These are phyloP conservation scores for Laburnicola sp. DNA, from an alignment of 2,329 filamentous ascomycete species.

Conservation along the genomic window DNA sequence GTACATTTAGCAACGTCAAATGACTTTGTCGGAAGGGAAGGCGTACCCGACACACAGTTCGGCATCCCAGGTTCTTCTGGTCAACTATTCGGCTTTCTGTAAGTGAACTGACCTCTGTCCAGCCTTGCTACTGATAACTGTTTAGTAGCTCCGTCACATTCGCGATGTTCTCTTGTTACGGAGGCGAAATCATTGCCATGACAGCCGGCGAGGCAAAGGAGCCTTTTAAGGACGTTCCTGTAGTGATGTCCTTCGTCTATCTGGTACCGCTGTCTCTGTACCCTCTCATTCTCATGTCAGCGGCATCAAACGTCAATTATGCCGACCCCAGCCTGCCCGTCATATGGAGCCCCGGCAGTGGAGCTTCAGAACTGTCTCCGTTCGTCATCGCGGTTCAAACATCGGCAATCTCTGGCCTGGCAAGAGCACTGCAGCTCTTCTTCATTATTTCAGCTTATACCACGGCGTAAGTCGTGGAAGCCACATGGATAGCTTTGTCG, in stretches of 20 bases:
- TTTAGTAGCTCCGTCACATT: slow-evolving; percentile 31
- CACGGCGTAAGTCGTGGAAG: slow-evolving; percentile 25
- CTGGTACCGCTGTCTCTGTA: slow-evolving; percentile 32
- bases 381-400: slow-evolving; percentile 33
- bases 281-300: slow-evolving; percentile 31
- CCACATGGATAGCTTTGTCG: not conserved
- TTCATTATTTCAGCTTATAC: slow-evolving; percentile 40
- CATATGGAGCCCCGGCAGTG: slow-evolving; percentile 19
- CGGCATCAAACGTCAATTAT: slow-evolving; percentile 37
- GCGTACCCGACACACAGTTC: slow-evolving; percentile 19
- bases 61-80: slow-evolving; percentile 30
- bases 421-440: slow-evolving; percentile 29
- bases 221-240: slow-evolving; percentile 35
- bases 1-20: not conserved
- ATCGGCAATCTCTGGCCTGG: slow-evolving; percentile 26
- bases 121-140: not conserved
- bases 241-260: slow-evolving; percentile 39
- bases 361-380: slow-evolving; percentile 17
- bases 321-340: slow-evolving; percentile 27
- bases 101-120: slow-evolving; percentile 1
- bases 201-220: slow-evolving; percentile 37
- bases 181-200: slow-evolving; percentile 36
- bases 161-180: slow-evolving; percentile 39
- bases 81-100: slow-evolving; percentile 35
- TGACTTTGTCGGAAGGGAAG: slow-evolving; percentile 6